Conservation (phyloP, 1,139 yeast genomes). For the Tardiomyces digboiensis region DNA sequence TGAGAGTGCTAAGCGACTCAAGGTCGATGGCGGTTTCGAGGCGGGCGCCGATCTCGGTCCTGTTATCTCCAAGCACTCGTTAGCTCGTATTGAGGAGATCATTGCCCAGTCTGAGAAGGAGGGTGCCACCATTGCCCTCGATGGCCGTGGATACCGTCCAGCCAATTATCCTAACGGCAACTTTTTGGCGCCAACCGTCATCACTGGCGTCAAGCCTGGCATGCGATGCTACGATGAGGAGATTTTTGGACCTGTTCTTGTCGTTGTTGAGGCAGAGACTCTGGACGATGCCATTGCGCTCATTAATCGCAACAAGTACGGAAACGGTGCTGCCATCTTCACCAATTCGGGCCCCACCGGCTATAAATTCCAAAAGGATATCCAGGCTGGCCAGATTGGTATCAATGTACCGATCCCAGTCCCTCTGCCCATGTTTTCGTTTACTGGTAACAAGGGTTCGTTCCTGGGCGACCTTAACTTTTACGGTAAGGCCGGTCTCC, state of each 20-base stretch:
- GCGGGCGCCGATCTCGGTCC: conserved; percentile 60
- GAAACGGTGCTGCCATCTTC: conserved; percentile 67
- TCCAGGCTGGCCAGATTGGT: conserved; percentile 74
- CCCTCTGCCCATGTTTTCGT: conserved; percentile 74
- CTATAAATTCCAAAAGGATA: conserved; percentile 59
- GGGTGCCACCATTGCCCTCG: conserved; percentile 51
- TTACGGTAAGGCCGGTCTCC: conserved; percentile 67
- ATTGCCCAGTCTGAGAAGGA: conserved; percentile 45
- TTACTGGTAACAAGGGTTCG: conserved; percentile 71
- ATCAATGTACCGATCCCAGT: conserved; percentile 81
- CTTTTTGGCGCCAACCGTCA: conserved; percentile 65
- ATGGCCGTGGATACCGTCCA: conserved; percentile 49
- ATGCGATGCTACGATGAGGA: conserved; percentile 68
- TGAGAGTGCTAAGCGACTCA: conserved; percentile 47
- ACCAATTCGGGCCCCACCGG: conserved; percentile 63
- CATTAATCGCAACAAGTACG: conserved; percentile 57
- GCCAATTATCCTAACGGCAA: conserved; percentile 55
- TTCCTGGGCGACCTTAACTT: conserved; percentile 74
- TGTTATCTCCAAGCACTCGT: conserved; percentile 51
- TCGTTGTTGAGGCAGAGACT: conserved; percentile 54
- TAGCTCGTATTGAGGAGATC: conserved; percentile 44
- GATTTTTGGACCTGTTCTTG: conserved; percentile 68
- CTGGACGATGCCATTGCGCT: conserved; percentile 64
- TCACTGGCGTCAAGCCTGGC: conserved; percentile 56
- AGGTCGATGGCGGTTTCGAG: conserved; percentile 62